Evolutionary conservation across 108 stramenopile genomes (phyloP).

Genomic region (Parietichytrium sp.): DNA sequence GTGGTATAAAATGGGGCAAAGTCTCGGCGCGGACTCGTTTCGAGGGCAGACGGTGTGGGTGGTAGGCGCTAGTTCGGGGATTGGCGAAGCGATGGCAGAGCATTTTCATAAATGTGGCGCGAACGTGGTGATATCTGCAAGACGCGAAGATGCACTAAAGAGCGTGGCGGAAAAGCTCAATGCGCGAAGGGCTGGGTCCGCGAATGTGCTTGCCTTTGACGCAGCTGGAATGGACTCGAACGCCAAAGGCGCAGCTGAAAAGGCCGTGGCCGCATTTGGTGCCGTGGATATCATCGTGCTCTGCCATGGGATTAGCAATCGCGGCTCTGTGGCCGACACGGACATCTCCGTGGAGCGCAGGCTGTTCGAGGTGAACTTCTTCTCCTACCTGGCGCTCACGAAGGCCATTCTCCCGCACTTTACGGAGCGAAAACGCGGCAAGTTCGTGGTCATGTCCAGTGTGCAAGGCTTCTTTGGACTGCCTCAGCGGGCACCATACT

Average conservation of each 20-base stretch:
- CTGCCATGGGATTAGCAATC: slow-evolving; percentile 6
- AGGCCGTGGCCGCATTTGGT: slow-evolving; percentile 18
- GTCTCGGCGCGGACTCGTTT: background rate
- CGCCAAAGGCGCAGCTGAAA: background rate
- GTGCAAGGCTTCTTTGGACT: slow-evolving; percentile 33
- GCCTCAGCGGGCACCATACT: slow-evolving; percentile 12
- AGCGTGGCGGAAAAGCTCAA: background rate
- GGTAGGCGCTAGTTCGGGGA: slow-evolving; percentile 4
- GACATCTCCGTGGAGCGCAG: background rate
- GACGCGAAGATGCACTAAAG: slow-evolving; percentile 17
- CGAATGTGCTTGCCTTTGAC: background rate
- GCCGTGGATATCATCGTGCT: slow-evolving; percentile 34
- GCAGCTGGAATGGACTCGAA: background rate
- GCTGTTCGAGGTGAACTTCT: slow-evolving; percentile 29
- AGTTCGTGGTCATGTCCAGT: background rate
- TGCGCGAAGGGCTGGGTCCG: background rate
- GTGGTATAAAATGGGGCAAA: too few species aligned
- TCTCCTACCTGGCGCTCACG: background rate
- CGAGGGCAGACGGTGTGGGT: slow-evolving; percentile 36
- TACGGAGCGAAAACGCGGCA: background rate
- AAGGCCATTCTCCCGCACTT: background rate
- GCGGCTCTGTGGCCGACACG: slow-evolving; percentile 28
- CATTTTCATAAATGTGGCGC: background rate
- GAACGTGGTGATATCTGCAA: slow-evolving; percentile 15
- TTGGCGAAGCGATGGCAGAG: slow-evolving; percentile 14